Conservation (phyloP, 768 basidiomycete species). For the Dacryopinax spathularia region DNA sequence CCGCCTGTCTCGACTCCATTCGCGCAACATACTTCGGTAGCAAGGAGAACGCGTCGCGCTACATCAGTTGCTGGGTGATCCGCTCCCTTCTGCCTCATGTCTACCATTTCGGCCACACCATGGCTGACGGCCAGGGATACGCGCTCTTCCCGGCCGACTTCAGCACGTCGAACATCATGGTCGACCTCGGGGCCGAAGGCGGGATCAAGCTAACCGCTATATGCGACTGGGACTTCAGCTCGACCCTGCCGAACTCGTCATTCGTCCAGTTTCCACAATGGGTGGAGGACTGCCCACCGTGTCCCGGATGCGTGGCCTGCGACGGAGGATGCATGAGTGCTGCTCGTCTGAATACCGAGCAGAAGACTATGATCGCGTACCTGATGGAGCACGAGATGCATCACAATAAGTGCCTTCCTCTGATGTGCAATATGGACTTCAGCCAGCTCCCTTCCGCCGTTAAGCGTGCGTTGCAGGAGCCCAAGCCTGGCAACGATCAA, state of each 20-base stretch:
- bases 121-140: not conserved
- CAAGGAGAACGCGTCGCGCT: slow-evolving; percentile 11
- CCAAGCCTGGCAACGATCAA: not conserved
- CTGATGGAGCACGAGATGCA: not conserved
- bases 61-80: not conserved
- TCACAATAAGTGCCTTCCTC: not conserved
- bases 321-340: too few relatives aligned
- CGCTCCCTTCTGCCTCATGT: slow-evolving; percentile 4
- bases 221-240: not conserved
- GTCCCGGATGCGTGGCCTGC: too few relatives aligned
- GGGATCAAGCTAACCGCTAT: not conserved
- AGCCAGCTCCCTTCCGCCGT: not conserved
- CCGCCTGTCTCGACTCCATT: not conserved
- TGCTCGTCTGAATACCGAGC: not conserved
- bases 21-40: slow-evolving; percentile 6
- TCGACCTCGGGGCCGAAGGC: not conserved
- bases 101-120: slow-evolving; percentile 7
- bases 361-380: not conserved
- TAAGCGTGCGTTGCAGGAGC: not conserved
- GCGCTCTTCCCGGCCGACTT: not conserved
- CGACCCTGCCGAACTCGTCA: not conserved
- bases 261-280: not conserved
- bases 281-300: not conserved
- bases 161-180: not conserved
- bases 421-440: not conserved